A percentile compares a stretch with the other conserved stretches of the same genome.
phyloP scores from a whole-genome alignment of 2,329 filamentous ascomycete species.

The Alternaria ventricosa region DNA sequence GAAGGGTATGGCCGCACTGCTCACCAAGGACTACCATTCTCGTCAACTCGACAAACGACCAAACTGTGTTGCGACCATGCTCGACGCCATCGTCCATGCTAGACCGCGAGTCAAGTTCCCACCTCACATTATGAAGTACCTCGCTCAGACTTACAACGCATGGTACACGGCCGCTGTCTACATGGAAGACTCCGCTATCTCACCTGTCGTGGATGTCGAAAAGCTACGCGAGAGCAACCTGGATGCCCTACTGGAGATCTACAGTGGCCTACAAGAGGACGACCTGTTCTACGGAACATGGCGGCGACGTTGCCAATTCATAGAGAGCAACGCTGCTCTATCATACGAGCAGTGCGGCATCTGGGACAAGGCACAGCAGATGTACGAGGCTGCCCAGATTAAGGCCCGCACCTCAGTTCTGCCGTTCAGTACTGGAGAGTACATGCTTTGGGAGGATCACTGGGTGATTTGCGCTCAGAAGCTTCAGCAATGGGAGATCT shows the following conservation, averaged over 20 bases:
- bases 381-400: conserved; percentile 96
- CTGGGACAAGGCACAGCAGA: conserved; percentile 98
- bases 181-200: conserved; percentile 86
- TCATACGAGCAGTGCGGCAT: conserved; percentile 99
- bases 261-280: conserved; percentile 88
- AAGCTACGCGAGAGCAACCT: conserved; percentile 91
- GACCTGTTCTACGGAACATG: conserved; percentile 98
- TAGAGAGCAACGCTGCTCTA: conserved; percentile 95
- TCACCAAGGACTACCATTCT: conserved; percentile 95
- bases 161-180: conserved; percentile 96
- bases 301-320: conserved; percentile 92
- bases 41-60: conserved; percentile 93
- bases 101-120: conserved; percentile 90
- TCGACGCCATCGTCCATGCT: conserved; percentile 85
- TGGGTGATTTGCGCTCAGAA: conserved; percentile 98
- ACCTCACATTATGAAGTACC: conserved; percentile 93
- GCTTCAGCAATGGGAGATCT: conserved; percentile 97
- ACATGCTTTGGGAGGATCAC: conserved; percentile 99
- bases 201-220: conserved; percentile 82
- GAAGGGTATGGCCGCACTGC: conserved; percentile 84
- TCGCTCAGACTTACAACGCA: conserved; percentile 90
- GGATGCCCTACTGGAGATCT: conserved; percentile 93
- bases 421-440: conserved; percentile 94
- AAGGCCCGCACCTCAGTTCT: conserved; percentile 96
- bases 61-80: conserved; percentile 90